phyloP scores from a whole-genome alignment of 2,329 filamentous ascomycete species.

The Pochonia chlamydosporia region DNA sequence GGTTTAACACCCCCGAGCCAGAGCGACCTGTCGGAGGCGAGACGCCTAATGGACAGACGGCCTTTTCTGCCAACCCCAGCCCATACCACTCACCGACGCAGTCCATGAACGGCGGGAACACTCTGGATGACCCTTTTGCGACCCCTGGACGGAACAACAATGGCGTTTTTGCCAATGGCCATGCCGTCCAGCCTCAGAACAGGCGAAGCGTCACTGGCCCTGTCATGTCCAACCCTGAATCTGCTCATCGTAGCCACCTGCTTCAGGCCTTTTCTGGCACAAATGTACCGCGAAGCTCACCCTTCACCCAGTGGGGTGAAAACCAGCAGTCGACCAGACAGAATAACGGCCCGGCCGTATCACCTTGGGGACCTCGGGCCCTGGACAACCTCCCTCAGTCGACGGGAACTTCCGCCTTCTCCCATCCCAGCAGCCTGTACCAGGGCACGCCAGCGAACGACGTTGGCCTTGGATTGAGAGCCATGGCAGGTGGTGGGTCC shows the following conservation, averaged over 20 bases:
- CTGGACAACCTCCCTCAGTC: slow-evolving; percentile 14
- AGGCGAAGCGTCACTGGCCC: slow-evolving; percentile 5
- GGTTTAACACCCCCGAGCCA: slow-evolving; percentile 35
- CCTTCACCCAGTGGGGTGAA: slow-evolving; percentile 25
- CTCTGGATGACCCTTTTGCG: slow-evolving; percentile 26
- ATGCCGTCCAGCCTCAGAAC: slow-evolving; percentile 1
- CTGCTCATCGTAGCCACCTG: slow-evolving; percentile 27
- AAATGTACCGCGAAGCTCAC: slow-evolving; percentile 21
- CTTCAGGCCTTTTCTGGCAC: slow-evolving; percentile 27
- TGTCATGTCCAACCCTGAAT: slow-evolving; percentile 14
- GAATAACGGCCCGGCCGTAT: slow-evolving; percentile 12
- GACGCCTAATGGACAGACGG: slow-evolving; percentile 15
- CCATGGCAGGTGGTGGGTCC: slow-evolving; percentile 11
- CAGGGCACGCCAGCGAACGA: slow-evolving; percentile 36
- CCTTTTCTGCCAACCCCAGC: slow-evolving; percentile 20
- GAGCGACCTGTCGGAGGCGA: slow-evolving; percentile 13
- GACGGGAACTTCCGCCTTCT: slow-evolving; percentile 33
- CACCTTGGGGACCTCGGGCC: slow-evolving; percentile 15
- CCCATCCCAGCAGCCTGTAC: slow-evolving; percentile 45
- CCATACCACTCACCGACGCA: slow-evolving; percentile 17
- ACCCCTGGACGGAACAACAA: slow-evolving; percentile 17
- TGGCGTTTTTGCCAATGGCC: slow-evolving; percentile 3
- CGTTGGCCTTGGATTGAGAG: slow-evolving; percentile 5
- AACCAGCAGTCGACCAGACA: slow-evolving; percentile 13
- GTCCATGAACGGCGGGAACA: slow-evolving; percentile 7